Evolutionary conservation across 2,329 filamentous ascomycete genomes (phyloP).

Genomic region (Gnomoniopsis smithogilvyi): DNA sequence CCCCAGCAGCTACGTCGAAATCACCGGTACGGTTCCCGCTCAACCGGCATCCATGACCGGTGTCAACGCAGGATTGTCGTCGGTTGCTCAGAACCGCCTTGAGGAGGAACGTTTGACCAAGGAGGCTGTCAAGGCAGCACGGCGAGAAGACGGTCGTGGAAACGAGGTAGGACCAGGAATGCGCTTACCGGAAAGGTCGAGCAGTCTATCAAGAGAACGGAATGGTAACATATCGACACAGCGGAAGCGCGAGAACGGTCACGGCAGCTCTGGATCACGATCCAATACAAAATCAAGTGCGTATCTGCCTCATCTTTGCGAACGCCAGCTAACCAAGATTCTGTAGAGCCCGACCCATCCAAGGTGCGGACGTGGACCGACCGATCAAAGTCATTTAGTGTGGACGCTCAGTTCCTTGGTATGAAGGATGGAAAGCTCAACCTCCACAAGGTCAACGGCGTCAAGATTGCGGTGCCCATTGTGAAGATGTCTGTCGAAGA

Average conservation of each 20-base stretch:
- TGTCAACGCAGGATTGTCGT: slow-evolving; percentile 53
- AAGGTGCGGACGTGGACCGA: slow-evolving; percentile 95
- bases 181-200: slow-evolving; percentile 72
- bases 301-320: slow-evolving; percentile 30
- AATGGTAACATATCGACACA: slow-evolving; percentile 68
- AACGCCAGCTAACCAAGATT: not conserved
- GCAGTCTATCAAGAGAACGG: slow-evolving; percentile 69
- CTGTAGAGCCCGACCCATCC: slow-evolving; percentile 71
- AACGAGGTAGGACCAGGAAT: slow-evolving; percentile 76
- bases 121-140: slow-evolving; percentile 65
- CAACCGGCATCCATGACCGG: slow-evolving; percentile 47
- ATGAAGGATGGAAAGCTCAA: slow-evolving; percentile 96
- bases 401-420: slow-evolving; percentile 94
- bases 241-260: slow-evolving; percentile 67
- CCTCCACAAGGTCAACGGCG: slow-evolving; percentile 94
- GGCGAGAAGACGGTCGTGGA: slow-evolving; percentile 53
- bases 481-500: slow-evolving; percentile 95
- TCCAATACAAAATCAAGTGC: slow-evolving; percentile 70
- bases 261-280: slow-evolving; percentile 49
- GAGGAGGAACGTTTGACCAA: slow-evolving; percentile 84
- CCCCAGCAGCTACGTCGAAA: slow-evolving; percentile 91
- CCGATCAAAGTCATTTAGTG: slow-evolving; percentile 90
- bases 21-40: slow-evolving; percentile 64
- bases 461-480: slow-evolving; percentile 96
- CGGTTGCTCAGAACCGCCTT: slow-evolving; percentile 71